Evolutionary conservation across 1,284 basidiomycete species (phyloP).

Genomic region (Porodaedalea pini): DNA sequence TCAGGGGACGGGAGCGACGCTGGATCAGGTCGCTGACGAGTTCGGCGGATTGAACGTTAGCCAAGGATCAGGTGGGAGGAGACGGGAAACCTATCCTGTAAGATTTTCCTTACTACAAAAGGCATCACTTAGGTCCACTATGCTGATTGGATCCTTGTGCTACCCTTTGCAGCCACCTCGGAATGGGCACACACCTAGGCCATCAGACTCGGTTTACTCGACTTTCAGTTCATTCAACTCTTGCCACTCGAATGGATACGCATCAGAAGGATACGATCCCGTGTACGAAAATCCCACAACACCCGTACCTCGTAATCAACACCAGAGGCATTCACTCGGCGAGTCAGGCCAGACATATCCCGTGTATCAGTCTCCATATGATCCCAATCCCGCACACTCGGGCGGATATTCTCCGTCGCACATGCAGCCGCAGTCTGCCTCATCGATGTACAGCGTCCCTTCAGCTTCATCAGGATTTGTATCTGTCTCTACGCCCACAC

Average conservation of each 20-base stretch:
- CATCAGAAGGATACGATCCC: conserved; percentile 11
- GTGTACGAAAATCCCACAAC: conserved; percentile 15
- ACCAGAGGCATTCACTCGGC: conserved; percentile 15
- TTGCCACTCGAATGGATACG: conserved; percentile 27
- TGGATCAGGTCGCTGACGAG: conserved; percentile 55
- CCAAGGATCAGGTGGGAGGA: conserved; percentile 27
- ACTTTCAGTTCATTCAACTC: conserved; percentile 30
- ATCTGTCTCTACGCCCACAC: conserved; percentile 43
- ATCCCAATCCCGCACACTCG: conserved; percentile 37
- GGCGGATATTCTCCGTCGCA: conserved; percentile 21
- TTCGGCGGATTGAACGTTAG: conserved; percentile 59
- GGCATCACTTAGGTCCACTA: background rate
- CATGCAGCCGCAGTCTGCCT: conserved; percentile 4
- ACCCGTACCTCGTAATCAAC: conserved; percentile 6
- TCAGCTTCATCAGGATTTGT: conserved; percentile 19
- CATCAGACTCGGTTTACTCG: conserved; percentile 38
- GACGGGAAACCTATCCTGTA: conserved; percentile 65
- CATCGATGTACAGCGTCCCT: conserved; percentile 18
- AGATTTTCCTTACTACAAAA: too few species aligned
- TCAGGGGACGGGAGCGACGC: conserved; percentile 35
- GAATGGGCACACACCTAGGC: conserved; percentile 34
- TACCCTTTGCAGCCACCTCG: conserved; percentile 32
- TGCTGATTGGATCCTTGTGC: conserved; percentile 1
- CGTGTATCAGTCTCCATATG: conserved; percentile 53
- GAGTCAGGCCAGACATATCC: conserved; percentile 10